Conservation (phyloP, 2,329 filamentous ascomycete genomes). For the Chaetomium strumarium region DNA sequence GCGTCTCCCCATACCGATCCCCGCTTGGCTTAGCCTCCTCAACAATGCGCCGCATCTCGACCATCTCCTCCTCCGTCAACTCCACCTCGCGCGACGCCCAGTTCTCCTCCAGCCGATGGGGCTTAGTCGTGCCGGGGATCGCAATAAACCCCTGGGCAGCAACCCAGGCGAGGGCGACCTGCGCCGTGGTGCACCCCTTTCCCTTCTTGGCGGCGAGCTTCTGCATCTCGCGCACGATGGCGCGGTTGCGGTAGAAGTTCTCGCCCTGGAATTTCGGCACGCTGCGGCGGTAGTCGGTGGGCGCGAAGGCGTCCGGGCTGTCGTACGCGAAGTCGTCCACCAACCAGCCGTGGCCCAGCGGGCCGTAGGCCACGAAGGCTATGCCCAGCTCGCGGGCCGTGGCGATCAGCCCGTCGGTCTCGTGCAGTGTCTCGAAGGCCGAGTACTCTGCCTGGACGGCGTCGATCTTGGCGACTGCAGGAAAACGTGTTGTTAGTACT, state of each 20-base stretch:
- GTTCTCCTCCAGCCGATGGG: slow-evolving; percentile 3
- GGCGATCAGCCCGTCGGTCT: slow-evolving; percentile 4
- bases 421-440: slow-evolving; percentile 4
- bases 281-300: background rate
- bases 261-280: slow-evolving; percentile 9
- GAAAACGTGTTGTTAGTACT: no score
- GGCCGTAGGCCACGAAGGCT: slow-evolving; percentile 3
- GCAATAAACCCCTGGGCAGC: slow-evolving; percentile 4
- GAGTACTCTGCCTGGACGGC: slow-evolving; percentile 6
- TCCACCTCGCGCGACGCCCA: slow-evolving; percentile 4
- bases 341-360: slow-evolving; percentile 6
- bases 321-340: slow-evolving; percentile 7
- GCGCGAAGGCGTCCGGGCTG: background rate
- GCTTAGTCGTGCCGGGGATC: slow-evolving; percentile 6
- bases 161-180: slow-evolving; percentile 8
- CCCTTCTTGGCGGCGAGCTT: slow-evolving; percentile 5
- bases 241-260: slow-evolving; percentile 4
- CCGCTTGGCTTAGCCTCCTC: slow-evolving; percentile 4
- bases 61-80: slow-evolving; percentile 1
- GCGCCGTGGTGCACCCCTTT: slow-evolving; percentile 6
- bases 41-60: slow-evolving; percentile 1
- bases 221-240: background rate
- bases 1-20: background rate
- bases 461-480: slow-evolving; percentile 3
- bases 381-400: background rate